Percentiles rank a stretch among this genome's conserved stretches.
Conservation (phyloP, 2,329 filamentous ascomycete genomes). For the Ophiognomonia clavigignenti-juglandacearum region DNA sequence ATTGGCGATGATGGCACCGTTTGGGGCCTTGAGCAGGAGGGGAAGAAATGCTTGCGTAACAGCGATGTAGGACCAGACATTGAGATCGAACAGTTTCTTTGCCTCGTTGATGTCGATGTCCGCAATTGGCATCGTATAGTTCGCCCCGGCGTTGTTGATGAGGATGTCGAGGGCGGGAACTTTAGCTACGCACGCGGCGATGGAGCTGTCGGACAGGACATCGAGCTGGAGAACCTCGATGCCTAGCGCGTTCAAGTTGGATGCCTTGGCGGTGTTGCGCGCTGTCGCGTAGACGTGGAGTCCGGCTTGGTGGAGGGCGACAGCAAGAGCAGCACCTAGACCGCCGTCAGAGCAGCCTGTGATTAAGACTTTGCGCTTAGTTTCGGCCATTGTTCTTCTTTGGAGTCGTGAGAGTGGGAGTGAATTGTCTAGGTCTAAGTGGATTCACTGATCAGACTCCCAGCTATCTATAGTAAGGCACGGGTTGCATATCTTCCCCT, state of each 20-base stretch:
- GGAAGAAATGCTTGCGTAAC: slow-evolving; percentile 22
- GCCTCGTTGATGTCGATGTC: slow-evolving; percentile 16
- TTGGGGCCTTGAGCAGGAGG: slow-evolving; percentile 17
- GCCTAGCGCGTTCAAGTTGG: slow-evolving; percentile 24
- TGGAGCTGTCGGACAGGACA: slow-evolving; percentile 30
- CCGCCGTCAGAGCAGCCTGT: slow-evolving; percentile 35
- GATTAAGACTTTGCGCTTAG: slow-evolving; percentile 24
- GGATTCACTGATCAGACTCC: too few relatives aligned
- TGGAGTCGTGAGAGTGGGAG: too few relatives aligned
- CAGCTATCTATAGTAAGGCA: too few relatives aligned
- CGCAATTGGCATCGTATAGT: slow-evolving; percentile 21
- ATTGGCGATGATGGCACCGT: slow-evolving; percentile 2
- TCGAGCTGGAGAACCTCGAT: slow-evolving; percentile 36
- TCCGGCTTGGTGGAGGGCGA: slow-evolving; percentile 31
- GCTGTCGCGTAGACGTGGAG: slow-evolving; percentile 37
- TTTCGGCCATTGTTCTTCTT: not conserved
- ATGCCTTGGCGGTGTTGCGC: slow-evolving; percentile 28
- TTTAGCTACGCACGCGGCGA: slow-evolving; percentile 23
- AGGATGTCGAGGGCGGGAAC: slow-evolving; percentile 6
- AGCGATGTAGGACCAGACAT: slow-evolving; percentile 22
- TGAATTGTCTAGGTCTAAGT: too few relatives aligned
- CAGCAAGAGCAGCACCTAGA: slow-evolving; percentile 34
- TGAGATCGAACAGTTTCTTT: slow-evolving; percentile 21
- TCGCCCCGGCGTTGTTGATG: slow-evolving; percentile 6
- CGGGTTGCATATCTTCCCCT: too few relatives aligned